Conservation (phyloP, 495 filamentous ascomycete genomes). For the Hyaloscypha bicolor region DNA sequence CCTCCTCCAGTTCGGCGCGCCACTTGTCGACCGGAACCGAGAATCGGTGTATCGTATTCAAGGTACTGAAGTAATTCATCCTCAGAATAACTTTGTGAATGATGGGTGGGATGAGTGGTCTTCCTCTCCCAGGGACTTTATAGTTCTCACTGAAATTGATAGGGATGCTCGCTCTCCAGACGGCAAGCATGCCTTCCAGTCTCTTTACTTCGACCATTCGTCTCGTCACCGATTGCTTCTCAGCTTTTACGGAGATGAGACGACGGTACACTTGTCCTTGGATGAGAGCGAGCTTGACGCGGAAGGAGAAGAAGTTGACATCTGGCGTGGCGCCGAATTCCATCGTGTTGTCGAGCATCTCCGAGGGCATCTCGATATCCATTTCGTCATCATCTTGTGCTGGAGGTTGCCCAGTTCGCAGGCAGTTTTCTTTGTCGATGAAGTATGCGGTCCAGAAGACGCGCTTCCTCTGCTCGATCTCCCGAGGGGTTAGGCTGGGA, state of each 20-base stretch:
- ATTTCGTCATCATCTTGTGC: conserved; percentile 97
- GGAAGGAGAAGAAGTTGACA: conserved; percentile 77
- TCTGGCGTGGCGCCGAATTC: conserved; percentile 83
- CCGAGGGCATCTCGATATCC: conserved; percentile 92
- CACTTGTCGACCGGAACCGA: not conserved
- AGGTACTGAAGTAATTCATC: conserved; percentile 4
- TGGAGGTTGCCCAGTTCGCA: conserved; percentile 87
- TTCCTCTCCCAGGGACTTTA: not conserved
- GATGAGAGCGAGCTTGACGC: conserved; percentile 87
- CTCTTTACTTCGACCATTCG: conserved; percentile 91
- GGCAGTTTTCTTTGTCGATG: conserved; percentile 90
- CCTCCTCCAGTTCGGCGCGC: not conserved
- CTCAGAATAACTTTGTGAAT: conserved; percentile 7
- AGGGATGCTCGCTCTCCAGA: conserved; percentile 93
- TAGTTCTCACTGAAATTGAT: conserved; percentile 36
- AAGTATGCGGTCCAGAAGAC: conserved; percentile 98
- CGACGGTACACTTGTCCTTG: conserved; percentile 91
- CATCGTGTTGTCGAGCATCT: conserved; percentile 80
- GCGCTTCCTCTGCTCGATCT: conserved; percentile 89
- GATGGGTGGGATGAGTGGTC: not conserved
- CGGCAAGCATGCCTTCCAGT: conserved; percentile 85
- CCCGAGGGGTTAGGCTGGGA: conserved; percentile 81
- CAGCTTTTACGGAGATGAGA: conserved; percentile 88
- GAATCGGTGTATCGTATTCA: conserved; percentile 1
- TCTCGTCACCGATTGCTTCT: conserved; percentile 86